phyloP scores from a whole-genome alignment of 2,329 filamentous ascomycete genomes.

The Monosporascus sp. region DNA sequence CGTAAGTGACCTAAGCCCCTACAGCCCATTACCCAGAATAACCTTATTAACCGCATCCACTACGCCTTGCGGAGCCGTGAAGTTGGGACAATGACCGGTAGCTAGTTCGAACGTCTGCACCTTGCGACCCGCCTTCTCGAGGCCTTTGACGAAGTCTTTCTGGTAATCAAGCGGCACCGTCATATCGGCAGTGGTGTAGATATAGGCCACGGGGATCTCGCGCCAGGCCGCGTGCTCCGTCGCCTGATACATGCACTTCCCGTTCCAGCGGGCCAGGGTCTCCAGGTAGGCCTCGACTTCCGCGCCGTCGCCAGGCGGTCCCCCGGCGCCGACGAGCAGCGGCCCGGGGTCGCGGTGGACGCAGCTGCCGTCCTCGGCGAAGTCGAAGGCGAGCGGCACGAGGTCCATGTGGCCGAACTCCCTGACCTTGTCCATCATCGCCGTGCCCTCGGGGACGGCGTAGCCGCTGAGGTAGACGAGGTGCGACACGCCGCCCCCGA shows the following conservation, averaged over 20 bases:
- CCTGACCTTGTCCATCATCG: slow-evolving; percentile 7
- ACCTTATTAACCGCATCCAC: slow-evolving; percentile 2
- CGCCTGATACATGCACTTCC: slow-evolving; percentile 9
- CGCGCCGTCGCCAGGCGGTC: background rate
- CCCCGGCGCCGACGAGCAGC: slow-evolving; percentile 1
- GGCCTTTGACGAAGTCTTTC: slow-evolving; percentile 5
- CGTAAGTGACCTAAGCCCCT: no score
- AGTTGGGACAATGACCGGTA: slow-evolving; percentile 7
- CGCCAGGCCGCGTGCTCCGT: slow-evolving; percentile 5
- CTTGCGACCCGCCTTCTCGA: slow-evolving; percentile 1
- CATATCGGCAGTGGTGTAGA: slow-evolving; percentile 7
- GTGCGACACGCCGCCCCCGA: slow-evolving; percentile 16
- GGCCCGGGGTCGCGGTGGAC: slow-evolving; percentile 4
- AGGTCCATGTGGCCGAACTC: slow-evolving; percentile 7
- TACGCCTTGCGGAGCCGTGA: slow-evolving; percentile 1
- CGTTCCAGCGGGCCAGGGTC: slow-evolving; percentile 12
- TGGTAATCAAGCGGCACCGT: slow-evolving; percentile 8
- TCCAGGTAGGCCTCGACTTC: slow-evolving; percentile 5
- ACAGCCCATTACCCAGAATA: background rate
- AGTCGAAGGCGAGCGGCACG: slow-evolving; percentile 5
- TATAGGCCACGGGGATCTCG: slow-evolving; percentile 8
- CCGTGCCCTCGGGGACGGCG: slow-evolving; percentile 2
- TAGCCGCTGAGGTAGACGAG: slow-evolving; percentile 18
- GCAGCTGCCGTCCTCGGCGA: slow-evolving; percentile 6
- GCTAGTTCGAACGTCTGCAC: slow-evolving; percentile 6